phyloP scores from a whole-genome alignment of 1,284 basidiomycete species.

The Trichosporon sp. region DNA sequence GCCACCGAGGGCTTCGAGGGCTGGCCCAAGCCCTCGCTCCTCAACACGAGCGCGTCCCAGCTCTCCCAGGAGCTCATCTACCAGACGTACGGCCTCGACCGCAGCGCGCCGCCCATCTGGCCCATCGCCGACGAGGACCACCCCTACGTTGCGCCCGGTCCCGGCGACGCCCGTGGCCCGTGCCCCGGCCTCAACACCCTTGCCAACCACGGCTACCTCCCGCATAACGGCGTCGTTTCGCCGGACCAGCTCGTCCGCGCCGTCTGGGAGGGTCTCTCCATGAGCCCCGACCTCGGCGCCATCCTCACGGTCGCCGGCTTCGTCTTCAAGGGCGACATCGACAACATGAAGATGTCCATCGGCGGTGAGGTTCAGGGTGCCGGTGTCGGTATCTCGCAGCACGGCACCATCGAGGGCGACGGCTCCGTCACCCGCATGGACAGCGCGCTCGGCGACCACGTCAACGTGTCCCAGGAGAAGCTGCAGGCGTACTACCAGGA shows the following conservation, averaged over 20 bases:
- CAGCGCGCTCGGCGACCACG: background rate
- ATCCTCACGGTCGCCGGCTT: slow-evolving; percentile 2
- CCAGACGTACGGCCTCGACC: background rate
- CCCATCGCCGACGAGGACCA: slow-evolving; percentile 16
- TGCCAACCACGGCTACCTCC: slow-evolving; percentile 36
- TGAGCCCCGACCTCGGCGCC: slow-evolving; percentile 7
- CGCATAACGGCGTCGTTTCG: slow-evolving; percentile 37
- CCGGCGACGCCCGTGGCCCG: slow-evolving; percentile 29
- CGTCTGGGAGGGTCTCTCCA: slow-evolving; percentile 8
- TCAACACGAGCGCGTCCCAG: background rate
- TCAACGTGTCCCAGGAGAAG: background rate
- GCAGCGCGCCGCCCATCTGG: background rate
- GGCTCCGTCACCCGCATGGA: slow-evolving; percentile 10
- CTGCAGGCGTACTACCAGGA: background rate
- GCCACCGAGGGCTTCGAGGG: background rate
- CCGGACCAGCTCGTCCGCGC: slow-evolving; percentile 20
- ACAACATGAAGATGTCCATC: slow-evolving; percentile 7
- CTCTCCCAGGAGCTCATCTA: slow-evolving; percentile 1
- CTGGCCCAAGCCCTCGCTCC: background rate
- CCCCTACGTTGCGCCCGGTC: slow-evolving; percentile 24
- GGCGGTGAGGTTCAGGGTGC: slow-evolving; percentile 6
- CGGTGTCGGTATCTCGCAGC: slow-evolving; percentile 5
- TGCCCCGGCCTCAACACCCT: slow-evolving; percentile 44
- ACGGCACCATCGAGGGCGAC: slow-evolving; percentile 15
- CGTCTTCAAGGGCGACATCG: slow-evolving; percentile 10